These are phyloP conservation scores for Colletotrichum sp. DNA, from an alignment of 2,329 filamentous ascomycete species.

Conservation along the genomic window DNA sequence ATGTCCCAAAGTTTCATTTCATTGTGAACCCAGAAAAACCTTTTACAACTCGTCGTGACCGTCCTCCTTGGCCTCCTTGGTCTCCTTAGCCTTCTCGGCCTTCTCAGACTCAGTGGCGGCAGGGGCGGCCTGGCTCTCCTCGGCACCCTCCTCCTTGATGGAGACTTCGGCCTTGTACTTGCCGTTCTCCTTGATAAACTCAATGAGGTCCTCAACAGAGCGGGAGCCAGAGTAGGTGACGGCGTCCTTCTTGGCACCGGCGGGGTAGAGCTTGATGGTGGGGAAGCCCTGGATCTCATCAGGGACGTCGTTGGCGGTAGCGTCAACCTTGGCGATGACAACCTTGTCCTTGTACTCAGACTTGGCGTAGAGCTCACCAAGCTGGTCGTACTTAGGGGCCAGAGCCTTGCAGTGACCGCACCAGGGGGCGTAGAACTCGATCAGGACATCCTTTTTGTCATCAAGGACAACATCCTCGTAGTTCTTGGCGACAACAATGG, in stretches of 20 bases:
- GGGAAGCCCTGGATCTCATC: slow-evolving; percentile 98
- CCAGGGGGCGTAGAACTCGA: slow-evolving; percentile 99
- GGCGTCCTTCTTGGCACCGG: slow-evolving; percentile 83
- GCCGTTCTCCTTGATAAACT: slow-evolving; percentile 95
- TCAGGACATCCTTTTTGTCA: slow-evolving; percentile 92
- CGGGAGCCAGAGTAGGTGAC: slow-evolving; percentile 88
- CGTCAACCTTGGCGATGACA: slow-evolving; percentile 96
- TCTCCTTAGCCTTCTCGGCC: slow-evolving; percentile 43
- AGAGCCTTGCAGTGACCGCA: slow-evolving; percentile 99
- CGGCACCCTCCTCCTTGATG: slow-evolving; percentile 57
- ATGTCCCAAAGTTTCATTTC: slow-evolving; percentile 19
- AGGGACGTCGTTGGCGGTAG: slow-evolving; percentile 93
- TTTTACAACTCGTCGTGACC: slow-evolving; percentile 79
- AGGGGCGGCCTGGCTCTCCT: slow-evolving; percentile 56
- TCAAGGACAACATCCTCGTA: slow-evolving; percentile 93
- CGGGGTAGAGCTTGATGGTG: slow-evolving; percentile 97
- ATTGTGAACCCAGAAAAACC: slow-evolving; percentile 20
- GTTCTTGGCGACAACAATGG: slow-evolving; percentile 88
- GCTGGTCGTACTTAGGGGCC: slow-evolving; percentile 94
- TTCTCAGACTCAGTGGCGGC: slow-evolving; percentile 52
- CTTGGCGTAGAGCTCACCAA: slow-evolving; percentile 78
- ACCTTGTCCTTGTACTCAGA: slow-evolving; percentile 83
- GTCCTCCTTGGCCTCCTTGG: slow-evolving; percentile 49
- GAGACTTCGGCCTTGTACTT: slow-evolving; percentile 80
- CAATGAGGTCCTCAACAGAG: slow-evolving; percentile 87